Evolutionary conservation across 495 filamentous ascomycete species (phyloP), one percentile per base, ranked within the genome.

Genomic region (Filosporella fistucella): DNA sequence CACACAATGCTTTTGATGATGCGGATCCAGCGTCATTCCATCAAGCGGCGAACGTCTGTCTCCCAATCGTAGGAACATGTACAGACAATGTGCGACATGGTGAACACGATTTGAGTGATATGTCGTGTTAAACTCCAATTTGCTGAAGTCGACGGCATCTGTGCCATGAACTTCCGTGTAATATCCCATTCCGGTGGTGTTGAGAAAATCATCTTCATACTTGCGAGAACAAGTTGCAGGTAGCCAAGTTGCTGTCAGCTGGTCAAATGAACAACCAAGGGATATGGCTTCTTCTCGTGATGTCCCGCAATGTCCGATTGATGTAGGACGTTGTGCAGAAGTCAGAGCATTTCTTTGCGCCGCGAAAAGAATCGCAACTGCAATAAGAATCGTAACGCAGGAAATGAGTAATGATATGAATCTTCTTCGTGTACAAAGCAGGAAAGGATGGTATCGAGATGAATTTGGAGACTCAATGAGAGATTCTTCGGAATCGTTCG

Each of bases 191-290:
- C 24, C 39, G 14, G 22, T 28, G 22, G 24, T 42, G 29, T 16
- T 42, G 22, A 42, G 17, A 17, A 42, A 42, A 26, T 42, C 39
- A 28, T 42, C 21, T n/a, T n/a, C 22, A 20, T 24, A 42, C 39
- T 42, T 42, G 39, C 39, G 39, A 42, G 39, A 42, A 42, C 39
- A 42, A 42, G 39, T 26, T 42, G 39, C 39, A 42, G 39, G 39
- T 16, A 42, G 22, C 39, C 39, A 42, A 42, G 39, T 13, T 42
- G 39, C 39, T 21, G 39, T 42, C 22, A 42, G 39, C 22, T 21
- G 39, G 22, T 42, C 39, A 42, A 42, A 42, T 20, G 39, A 20
- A 24, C 39, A 42, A 29, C 39, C 39, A n/a, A n/a, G 24, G 9
- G 24, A 42, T 16, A 42, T 42, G 39, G 39, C 39, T 42, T 42